Base-by-base conservation (phyloP, 202 grass and related monocot genomes). In the Eragrostis tef region DNA sequence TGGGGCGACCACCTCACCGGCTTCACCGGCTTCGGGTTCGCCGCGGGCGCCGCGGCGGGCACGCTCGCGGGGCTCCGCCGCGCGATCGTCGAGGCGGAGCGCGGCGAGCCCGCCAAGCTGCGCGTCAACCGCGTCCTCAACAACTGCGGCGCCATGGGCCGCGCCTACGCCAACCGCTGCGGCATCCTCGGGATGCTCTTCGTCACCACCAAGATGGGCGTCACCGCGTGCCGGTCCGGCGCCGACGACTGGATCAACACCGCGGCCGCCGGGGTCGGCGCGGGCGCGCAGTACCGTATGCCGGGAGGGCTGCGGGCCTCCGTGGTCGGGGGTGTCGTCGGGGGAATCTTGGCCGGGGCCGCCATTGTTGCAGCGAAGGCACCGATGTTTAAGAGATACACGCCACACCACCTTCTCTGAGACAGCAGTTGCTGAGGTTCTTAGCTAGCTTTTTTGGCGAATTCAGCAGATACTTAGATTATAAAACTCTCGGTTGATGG, bases 281-380 rank as follows among this genome's bases (percentile, higher is more conserved):
- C 89, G 7, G 89, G 89, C 13, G 89, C 85, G 10, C 25, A 87
- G 50, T 87, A 85, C 72, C 67, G 36, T 39, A 54, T 70, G 9
- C 81, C 73, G n/a, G 27, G 84, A 31, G 90, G 90, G 13, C 81
- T 63, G 53, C 75, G 87, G 68, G 41, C 85, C 6, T 54, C 85
- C 11, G 52, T 76, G 0, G 78, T 87, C 25, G 84, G 70, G 19
- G 81, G 87, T 48, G 5, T 84, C 41, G 51, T 83, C 17, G 87
- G 90, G 3, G 90, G 87, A 5, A 36, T 85, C 8, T 16, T 87
- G 6, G 74, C 85, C 0, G 87, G 87, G 17, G 64, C 83, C 6
- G 79, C 69, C 42, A 0, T 14, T 20, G 12, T 85, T 20, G 81
- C 50, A 2, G 85, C 42, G 24, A 87, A 39, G 11, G 9, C 8